phyloP scores from a whole-genome alignment of 805 yeast genomes.

The Torulaspora indica region DNA sequence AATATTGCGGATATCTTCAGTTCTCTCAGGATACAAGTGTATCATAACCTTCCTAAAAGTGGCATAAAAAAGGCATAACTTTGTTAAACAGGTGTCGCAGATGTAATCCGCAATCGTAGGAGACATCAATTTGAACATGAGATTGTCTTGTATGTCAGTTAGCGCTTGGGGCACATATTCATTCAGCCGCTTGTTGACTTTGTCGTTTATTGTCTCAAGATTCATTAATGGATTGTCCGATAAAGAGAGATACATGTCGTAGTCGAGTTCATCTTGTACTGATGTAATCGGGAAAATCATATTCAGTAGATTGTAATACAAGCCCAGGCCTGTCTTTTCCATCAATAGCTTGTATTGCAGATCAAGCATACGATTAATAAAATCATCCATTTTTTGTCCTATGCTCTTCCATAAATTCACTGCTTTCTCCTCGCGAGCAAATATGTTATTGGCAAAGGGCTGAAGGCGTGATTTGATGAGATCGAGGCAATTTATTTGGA shows the following conservation, averaged over 20 bases:
- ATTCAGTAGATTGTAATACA: slow-evolving; percentile 58
- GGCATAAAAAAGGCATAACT: slow-evolving; percentile 43
- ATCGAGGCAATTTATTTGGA: slow-evolving; percentile 57
- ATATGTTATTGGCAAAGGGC: slow-evolving; percentile 39
- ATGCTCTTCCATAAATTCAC: slow-evolving; percentile 27
- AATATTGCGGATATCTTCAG: slow-evolving; percentile 22
- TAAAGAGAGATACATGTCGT: slow-evolving; percentile 60
- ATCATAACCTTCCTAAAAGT: slow-evolving; percentile 37
- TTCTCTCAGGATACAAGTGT: slow-evolving; percentile 34
- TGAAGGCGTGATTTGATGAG: slow-evolving; percentile 49
- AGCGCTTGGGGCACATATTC: slow-evolving; percentile 52
- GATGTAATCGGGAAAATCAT: slow-evolving; percentile 63
- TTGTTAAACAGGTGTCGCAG: slow-evolving; percentile 44
- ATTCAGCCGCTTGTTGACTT: slow-evolving; percentile 43
- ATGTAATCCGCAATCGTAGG: slow-evolving; percentile 59
- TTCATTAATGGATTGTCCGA: slow-evolving; percentile 50
- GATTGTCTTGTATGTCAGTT: slow-evolving; percentile 52
- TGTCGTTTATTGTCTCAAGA: slow-evolving; percentile 42
- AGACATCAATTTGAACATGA: slow-evolving; percentile 54
- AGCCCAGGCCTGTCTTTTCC: slow-evolving; percentile 49
- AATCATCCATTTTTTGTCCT: slow-evolving; percentile 32
- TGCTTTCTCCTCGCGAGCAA: slow-evolving; percentile 31
- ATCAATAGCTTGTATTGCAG: slow-evolving; percentile 48
- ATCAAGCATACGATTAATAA: slow-evolving; percentile 35
- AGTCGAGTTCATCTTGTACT: slow-evolving; percentile 51